Evolutionary conservation across 1,284 basidiomycete species (phyloP).

Genomic region (Chalciporus sp.): DNA sequence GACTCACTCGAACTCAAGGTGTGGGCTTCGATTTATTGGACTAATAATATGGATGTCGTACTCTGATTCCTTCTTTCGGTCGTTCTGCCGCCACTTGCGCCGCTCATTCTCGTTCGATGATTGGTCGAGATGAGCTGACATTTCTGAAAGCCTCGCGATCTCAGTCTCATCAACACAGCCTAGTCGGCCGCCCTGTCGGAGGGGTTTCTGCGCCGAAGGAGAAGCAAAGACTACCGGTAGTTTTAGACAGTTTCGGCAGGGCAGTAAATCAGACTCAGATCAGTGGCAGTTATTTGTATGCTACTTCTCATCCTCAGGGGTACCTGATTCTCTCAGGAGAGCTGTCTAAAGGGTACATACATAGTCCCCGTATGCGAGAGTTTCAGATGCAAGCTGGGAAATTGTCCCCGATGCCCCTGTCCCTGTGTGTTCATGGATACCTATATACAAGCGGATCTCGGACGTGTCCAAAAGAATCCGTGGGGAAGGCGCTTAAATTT

Average conservation of each 20-base stretch:
- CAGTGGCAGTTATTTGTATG: neutral
- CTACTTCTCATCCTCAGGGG: constrained; percentile 15
- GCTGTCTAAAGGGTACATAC: neutral
- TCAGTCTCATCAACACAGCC: constrained; percentile 16
- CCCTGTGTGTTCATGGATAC: neutral
- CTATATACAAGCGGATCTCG: neutral
- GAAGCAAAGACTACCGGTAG: neutral
- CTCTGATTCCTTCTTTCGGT: neutral
- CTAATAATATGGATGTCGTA: neutral
- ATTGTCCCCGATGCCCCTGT: neutral
- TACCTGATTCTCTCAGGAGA: neutral
- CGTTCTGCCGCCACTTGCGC: neutral
- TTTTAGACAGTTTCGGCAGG: neutral
- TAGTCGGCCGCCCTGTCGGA: constrained; percentile 10
- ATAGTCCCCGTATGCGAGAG: neutral
- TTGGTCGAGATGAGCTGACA: neutral
- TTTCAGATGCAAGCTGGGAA: neutral
- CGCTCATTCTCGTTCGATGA: neutral
- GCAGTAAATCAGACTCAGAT: constrained; percentile 4
- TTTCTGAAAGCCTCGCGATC: neutral
- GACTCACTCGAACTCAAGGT: neutral
- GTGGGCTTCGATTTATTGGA: neutral
- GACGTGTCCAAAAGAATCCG: neutral
- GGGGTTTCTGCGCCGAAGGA: constrained; percentile 11
- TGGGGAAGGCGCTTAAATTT: neutral